Percentiles rank a stretch among this genome's conserved stretches.
Evolutionary conservation across 2,329 filamentous ascomycete species (phyloP).

Genomic region (Anthostomella pinea): DNA sequence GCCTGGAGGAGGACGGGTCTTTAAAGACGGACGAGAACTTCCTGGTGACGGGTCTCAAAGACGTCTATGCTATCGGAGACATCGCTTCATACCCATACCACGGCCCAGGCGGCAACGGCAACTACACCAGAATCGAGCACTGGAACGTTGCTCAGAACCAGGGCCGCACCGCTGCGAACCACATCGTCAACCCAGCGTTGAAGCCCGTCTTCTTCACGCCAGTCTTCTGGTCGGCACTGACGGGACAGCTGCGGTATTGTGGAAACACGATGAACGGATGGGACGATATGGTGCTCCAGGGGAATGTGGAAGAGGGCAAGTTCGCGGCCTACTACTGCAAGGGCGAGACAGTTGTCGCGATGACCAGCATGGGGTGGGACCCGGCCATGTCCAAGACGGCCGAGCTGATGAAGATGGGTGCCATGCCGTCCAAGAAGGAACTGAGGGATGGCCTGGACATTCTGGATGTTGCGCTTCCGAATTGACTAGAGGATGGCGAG

Average conservation of each 20-base stretch:
- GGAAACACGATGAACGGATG: slow-evolving; percentile 81
- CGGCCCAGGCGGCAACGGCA: slow-evolving; percentile 77
- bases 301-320: slow-evolving; percentile 71
- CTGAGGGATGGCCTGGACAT: slow-evolving; percentile 62
- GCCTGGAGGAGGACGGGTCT: slow-evolving; percentile 81
- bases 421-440: slow-evolving; percentile 81
- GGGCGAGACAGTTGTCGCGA: slow-evolving; percentile 82
- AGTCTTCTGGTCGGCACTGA: slow-evolving; percentile 94
- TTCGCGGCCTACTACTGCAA: slow-evolving; percentile 89
- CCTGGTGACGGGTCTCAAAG: slow-evolving; percentile 68
- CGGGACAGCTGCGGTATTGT: slow-evolving; percentile 87
- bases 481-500: slow-evolving; percentile 10
- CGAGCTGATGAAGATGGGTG: slow-evolving; percentile 78
- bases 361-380: slow-evolving; percentile 87
- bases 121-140: slow-evolving; percentile 82
- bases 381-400: slow-evolving; percentile 79
- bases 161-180: slow-evolving; percentile 73
- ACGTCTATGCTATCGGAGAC: slow-evolving; percentile 91
- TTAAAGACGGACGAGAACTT: slow-evolving; percentile 78
- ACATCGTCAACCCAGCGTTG: slow-evolving; percentile 66
- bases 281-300: slow-evolving; percentile 81
- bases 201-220: slow-evolving; percentile 76
- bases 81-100: slow-evolving; percentile 94
- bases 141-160: slow-evolving; percentile 98
- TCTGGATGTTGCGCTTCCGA: slow-evolving; percentile 30